These are phyloP conservation scores for Aspergillus leporis DNA, from an alignment of 495 filamentous ascomycete genomes.

Conservation along the genomic window DNA sequence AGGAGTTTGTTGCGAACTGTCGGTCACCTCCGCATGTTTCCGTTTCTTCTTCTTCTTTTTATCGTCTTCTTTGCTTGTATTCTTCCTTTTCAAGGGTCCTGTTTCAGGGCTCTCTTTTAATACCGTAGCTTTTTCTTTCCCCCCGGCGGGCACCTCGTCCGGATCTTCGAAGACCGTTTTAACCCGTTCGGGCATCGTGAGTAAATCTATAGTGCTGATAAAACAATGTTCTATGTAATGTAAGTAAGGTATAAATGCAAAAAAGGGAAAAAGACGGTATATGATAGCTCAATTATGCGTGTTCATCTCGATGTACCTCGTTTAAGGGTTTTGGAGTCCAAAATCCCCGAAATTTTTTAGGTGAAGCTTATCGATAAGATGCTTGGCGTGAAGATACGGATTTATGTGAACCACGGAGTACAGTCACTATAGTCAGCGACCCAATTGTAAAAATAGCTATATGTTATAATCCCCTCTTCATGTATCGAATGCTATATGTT, in stretches of 20 bases:
- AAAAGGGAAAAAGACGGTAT: background rate
- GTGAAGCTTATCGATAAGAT: conserved; percentile 29
- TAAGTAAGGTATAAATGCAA: background rate
- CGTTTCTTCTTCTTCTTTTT: conserved; percentile 46
- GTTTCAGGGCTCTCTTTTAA: conserved; percentile 5
- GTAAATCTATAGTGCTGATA: background rate
- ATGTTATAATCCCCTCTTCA: too few species aligned
- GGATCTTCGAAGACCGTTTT: conserved; percentile 41
- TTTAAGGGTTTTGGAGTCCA: background rate
- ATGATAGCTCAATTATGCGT: background rate
- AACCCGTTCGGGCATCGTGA: conserved; percentile 54
- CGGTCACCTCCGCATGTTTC: conserved; percentile 38
- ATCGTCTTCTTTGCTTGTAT: conserved; percentile 23
- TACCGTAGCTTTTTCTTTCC: conserved; percentile 6
- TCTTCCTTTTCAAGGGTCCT: conserved; percentile 18
- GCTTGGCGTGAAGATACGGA: conserved; percentile 8
- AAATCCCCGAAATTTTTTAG: conserved; percentile 34
- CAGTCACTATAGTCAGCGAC: too few species aligned
- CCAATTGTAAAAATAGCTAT: too few species aligned
- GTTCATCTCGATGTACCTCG: conserved; percentile 5
- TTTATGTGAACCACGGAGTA: too few species aligned
- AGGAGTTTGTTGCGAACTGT: conserved; percentile 12
- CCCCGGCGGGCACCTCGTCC: conserved; percentile 17
- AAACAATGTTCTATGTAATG: background rate
- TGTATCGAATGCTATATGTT: too few species aligned